Conservation (phyloP, 2,329 filamentous ascomycete species). For the Colletotrichum sp. region DNA sequence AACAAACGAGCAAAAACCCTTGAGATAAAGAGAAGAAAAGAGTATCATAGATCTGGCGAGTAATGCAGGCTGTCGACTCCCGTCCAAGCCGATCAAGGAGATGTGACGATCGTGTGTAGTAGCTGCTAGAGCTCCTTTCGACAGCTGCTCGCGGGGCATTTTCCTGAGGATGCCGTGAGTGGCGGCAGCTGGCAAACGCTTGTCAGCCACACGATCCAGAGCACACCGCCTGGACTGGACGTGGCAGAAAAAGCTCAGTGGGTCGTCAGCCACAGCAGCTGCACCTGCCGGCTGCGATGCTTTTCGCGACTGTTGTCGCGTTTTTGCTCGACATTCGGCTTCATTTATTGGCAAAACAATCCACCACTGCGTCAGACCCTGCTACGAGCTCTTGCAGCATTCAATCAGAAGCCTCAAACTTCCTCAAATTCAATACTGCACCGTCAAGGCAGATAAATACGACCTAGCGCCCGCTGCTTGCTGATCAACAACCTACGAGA, state of each 20-base stretch:
- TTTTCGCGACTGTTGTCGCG: conserved; percentile 21
- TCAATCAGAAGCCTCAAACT: background rate
- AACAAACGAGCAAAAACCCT: background rate
- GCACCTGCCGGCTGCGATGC: background rate
- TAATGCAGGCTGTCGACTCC: background rate
- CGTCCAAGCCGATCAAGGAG: background rate
- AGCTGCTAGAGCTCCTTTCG: background rate
- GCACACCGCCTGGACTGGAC: background rate
- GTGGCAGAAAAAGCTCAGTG: background rate
- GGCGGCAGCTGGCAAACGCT: background rate
- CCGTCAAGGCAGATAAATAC: background rate
- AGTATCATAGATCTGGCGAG: background rate
- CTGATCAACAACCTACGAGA: background rate
- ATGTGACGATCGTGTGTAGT: background rate
- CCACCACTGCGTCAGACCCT: background rate
- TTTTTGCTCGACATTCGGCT: conserved; percentile 2
- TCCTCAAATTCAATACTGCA: background rate
- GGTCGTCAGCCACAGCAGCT: background rate
- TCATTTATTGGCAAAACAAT: background rate
- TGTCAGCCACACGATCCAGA: background rate
- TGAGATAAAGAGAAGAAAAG: background rate
- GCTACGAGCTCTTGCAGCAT: background rate
- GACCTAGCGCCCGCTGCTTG: background rate
- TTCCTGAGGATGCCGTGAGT: background rate
- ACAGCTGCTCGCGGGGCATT: background rate